Conservation (phyloP, 371 early-diverging fungal species). For the Lichtheimia hyalospora region DNA sequence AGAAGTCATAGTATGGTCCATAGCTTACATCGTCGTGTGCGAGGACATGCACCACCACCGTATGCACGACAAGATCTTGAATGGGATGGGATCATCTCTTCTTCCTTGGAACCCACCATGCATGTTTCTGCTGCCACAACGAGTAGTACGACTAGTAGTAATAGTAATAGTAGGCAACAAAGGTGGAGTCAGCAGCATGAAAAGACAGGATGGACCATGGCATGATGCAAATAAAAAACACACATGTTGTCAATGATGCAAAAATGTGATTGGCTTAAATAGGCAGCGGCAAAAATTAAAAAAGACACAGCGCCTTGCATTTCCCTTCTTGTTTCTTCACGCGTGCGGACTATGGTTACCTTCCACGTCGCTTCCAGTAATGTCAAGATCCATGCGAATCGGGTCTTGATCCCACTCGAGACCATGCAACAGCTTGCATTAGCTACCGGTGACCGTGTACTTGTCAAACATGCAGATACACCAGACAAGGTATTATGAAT, state of each 20-base stretch:
- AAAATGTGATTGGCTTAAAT: too few species aligned
- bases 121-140: too few species aligned
- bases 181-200: conserved; percentile 17
- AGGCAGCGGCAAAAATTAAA: too few species aligned
- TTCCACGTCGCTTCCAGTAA: too few species aligned
- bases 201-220: conserved; percentile 26
- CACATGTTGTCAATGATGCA: too few species aligned
- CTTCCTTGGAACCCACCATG: neutral
- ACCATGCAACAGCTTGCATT: conserved; percentile 44
- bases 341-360: too few species aligned
- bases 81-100: conserved; percentile 39
- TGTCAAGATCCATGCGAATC: neutral
- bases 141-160: too few species aligned
- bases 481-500: conserved; percentile 5
- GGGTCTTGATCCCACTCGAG: conserved; percentile 48
- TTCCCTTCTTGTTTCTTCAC: too few species aligned
- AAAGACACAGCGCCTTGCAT: too few species aligned
- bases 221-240: conserved; percentile 5
- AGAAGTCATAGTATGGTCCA: conserved; percentile 20
- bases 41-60: conserved; percentile 25
- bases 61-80: conserved; percentile 45
- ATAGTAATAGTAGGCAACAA: conserved; percentile 1
- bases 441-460: conserved; percentile 57
- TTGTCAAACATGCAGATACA: conserved; percentile 23
- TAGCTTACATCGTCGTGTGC: conserved; percentile 39